Evolutionary conservation across 2,329 filamentous ascomycete species (phyloP).

Genomic region (Colletotrichum eremochloae): DNA sequence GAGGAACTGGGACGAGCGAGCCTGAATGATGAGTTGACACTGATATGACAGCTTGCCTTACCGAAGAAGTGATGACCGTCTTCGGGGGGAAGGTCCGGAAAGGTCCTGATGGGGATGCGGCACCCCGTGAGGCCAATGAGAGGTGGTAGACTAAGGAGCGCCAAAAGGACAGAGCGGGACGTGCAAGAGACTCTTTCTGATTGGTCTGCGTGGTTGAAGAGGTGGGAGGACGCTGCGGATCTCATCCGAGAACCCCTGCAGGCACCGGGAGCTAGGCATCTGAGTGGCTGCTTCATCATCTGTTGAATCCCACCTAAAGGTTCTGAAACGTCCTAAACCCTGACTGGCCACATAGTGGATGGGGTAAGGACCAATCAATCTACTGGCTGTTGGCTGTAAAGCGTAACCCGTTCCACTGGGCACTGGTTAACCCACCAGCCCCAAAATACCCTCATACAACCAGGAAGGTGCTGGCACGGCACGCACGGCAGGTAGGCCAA

Average conservation of each 20-base stretch:
- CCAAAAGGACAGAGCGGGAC: slow-evolving; percentile 8
- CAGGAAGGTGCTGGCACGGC: slow-evolving; percentile 5
- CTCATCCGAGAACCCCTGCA: slow-evolving; percentile 39
- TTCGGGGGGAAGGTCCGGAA: slow-evolving; percentile 23
- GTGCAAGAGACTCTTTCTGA: neutral
- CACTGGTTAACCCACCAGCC: neutral
- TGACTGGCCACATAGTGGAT: slow-evolving; percentile 31
- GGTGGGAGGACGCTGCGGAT: slow-evolving; percentile 25
- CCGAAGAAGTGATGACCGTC: slow-evolving; percentile 32
- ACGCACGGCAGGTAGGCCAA: too few relatives aligned
- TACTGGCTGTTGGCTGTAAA: neutral
- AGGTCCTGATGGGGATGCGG: slow-evolving; percentile 16
- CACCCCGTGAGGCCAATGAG: slow-evolving; percentile 21
- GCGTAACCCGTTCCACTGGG: neutral
- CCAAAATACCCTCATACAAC: neutral
- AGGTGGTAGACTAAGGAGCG: neutral
- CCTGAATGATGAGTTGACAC: slow-evolving; percentile 12
- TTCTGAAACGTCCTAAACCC: slow-evolving; percentile 42
- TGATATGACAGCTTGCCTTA: slow-evolving; percentile 11
- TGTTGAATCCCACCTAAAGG: slow-evolving; percentile 11
- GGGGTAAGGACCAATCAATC: slow-evolving; percentile 7
- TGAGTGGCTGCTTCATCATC: slow-evolving; percentile 37
- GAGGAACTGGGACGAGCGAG: neutral
- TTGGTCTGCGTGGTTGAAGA: neutral
- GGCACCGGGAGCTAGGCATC: neutral